Conservation (phyloP, 108 stramenopile species). For the Nitzschia sp. region DNA sequence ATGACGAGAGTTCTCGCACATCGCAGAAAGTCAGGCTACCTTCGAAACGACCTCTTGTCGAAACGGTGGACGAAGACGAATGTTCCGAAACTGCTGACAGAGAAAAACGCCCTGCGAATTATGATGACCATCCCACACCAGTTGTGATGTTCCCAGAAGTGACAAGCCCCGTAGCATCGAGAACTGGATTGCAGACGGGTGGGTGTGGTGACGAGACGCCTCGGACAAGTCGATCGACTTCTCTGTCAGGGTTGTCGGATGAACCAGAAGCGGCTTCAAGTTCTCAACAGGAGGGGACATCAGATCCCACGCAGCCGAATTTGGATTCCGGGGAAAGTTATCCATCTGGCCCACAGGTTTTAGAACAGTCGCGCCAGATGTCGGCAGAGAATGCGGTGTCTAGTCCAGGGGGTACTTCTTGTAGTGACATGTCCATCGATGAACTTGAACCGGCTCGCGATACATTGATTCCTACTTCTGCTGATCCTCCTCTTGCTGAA, state of each 20-base stretch:
- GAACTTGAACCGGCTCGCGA: too few relatives aligned
- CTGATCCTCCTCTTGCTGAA: too few relatives aligned
- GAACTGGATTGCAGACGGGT: background rate
- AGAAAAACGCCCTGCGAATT: background rate
- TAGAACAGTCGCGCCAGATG: too few relatives aligned
- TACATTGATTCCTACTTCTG: too few relatives aligned
- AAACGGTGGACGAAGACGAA: conserved; percentile 26
- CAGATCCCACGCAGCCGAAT: too few relatives aligned
- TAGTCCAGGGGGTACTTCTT: too few relatives aligned
- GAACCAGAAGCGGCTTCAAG: background rate
- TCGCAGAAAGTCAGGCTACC: background rate
- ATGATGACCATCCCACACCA: background rate
- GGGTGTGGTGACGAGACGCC: background rate
- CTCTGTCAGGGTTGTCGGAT: background rate
- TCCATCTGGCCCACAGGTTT: too few relatives aligned
- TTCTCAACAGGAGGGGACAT: too few relatives aligned
- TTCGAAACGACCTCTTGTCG: conserved; percentile 5
- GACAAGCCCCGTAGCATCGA: background rate
- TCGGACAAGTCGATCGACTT: background rate
- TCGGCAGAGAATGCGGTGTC: too few relatives aligned
- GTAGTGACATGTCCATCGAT: too few relatives aligned
- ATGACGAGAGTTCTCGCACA: background rate
- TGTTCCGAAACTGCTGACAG: conserved; percentile 22
- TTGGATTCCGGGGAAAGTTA: too few relatives aligned
- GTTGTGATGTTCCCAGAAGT: conserved; percentile 7